Base-by-base conservation (phyloP, 208 protist species). In the Crithidia fasciculata region DNA sequence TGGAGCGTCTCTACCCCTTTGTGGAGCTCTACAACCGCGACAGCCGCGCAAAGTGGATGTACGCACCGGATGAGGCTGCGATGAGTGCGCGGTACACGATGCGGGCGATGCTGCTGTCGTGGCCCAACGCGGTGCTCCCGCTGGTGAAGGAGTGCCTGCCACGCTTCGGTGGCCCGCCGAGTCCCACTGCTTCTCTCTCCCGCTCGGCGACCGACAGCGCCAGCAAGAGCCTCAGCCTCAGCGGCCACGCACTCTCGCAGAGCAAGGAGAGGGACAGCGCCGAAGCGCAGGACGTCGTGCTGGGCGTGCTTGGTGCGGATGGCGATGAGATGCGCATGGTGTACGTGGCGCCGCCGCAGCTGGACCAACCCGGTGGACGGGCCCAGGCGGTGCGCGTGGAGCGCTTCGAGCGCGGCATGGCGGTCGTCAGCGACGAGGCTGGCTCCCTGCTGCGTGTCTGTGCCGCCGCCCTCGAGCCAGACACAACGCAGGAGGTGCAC, bases 21-120 rank as follows among this genome's bases (percentile, higher is more conserved):
- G 88, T 97, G 8, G 85, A 93, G 80, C 79, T 95, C 13, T 92
- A 86, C 78, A 94, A 92, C 79, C 72, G 72, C 36, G 86, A 95
- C 74, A 88, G 86, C 60, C 71, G 72, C 41, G 90, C 85, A 9
- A 82, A 87, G 68, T 97, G 85, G 86, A 88, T 95, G 88, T 87
- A 89, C 76, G 39, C 81, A 36, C 82, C 83, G 7, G 66, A 84
- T 50, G 89, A 93, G 72, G 68, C 86, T 13, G 79, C 72, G 19
- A 72, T 93, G 52, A 79, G 81, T 37, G 88, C 92, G 5, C 88
- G 90, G 0, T 81, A 80, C 61, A 82, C 77, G 55, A 88, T 95
- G 89, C 85, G 89, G 10, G 87, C 75, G 40, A 90, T 92, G 80
- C 72, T 96, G 54, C 59, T 59, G 39, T 72, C 71, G 18, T 94